Evolutionary conservation across 1,139 yeast species (phyloP), one percentile per base, ranked within the genome.

Genomic region (Diutina pseudorugosa): DNA sequence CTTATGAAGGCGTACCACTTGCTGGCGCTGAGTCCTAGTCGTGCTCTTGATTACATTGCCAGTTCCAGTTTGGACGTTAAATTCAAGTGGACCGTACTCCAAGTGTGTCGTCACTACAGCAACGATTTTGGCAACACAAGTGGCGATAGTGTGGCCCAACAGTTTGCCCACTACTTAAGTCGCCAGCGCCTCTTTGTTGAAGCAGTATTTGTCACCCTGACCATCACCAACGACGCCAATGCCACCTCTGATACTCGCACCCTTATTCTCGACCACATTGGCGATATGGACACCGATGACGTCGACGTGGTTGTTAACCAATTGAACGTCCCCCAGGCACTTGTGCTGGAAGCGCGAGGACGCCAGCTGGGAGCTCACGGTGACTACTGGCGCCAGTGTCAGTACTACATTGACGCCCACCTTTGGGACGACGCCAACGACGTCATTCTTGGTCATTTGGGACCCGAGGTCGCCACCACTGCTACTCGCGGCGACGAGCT

Each of bases 391-490:
- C 14, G 2, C 14, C 49, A 45, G 14, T 45, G 49, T 18, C 40
- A 45, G 19, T 12, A 45, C 18, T 27, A 27, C 18, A n/a, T 45
- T 7, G 14, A 21, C 14, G 49, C 49, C 5, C 36, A 33, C 5
- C 16, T 45, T 14, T 45, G 40, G 36, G 40, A 27, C n/a, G 23
- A 25, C 5, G 40, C 49, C 40, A 33, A 45, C n/a, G 21, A 27
- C 19, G 40, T 45, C 16, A 45, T 45, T 5, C 14, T 27, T 7
- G 11, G 25, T 18, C 41, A 27, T 27, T 45, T 45, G 40, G 49
- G 49, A n/a, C 49, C 49, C 21, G 49, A 45, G n/a, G 36, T 45
- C 14, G 49, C 25, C 36, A 45, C 27, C 16, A 45, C 40, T 25
- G 49, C 36, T 9, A 21, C 49, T 4, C 18, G 19, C 14, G 18